Conservation (phyloP, 305 asterid genomes). For the Fraxinus angustifolia region DNA sequence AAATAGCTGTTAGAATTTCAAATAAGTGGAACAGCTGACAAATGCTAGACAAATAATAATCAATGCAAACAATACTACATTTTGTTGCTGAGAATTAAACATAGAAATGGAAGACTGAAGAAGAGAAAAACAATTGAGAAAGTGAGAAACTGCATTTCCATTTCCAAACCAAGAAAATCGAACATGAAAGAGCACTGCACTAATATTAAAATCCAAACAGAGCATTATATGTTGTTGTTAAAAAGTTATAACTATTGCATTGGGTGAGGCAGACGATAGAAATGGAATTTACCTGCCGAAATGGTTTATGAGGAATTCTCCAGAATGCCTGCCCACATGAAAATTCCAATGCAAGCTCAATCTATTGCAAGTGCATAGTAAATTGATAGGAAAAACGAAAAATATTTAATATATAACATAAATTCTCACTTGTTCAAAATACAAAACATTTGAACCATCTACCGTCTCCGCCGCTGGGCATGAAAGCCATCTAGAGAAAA, state of each 20-base stretch:
- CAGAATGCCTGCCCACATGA: slow-evolving; percentile 71
- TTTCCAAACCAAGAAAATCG: neutral
- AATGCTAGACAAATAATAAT: neutral
- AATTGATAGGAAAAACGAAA: neutral
- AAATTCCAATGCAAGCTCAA: slow-evolving; percentile 10
- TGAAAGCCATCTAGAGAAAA: slow-evolving; percentile 65
- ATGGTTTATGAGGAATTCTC: slow-evolving; percentile 92
- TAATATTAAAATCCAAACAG: neutral
- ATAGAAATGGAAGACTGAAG: neutral
- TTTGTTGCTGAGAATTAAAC: slow-evolving; percentile 13
- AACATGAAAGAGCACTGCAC: neutral
- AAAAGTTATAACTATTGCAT: neutral
- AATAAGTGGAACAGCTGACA: slow-evolving; percentile 2
- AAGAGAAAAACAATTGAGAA: slow-evolving; percentile 5
- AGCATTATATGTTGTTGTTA: slow-evolving; percentile 1
- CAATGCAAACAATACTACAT: neutral
- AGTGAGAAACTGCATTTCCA: neutral
- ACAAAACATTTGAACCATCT: slow-evolving; percentile 93
- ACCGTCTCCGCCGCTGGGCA: slow-evolving; percentile 97
- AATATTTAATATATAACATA: slow-evolving; percentile 11
- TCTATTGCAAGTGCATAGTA: neutral
- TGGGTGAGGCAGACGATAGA: no score
- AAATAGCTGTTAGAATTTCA: slow-evolving; percentile 32
- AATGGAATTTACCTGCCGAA: slow-evolving; percentile 59
- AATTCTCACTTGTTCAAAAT: slow-evolving; percentile 69